phyloP scores from a whole-genome alignment of 352 stramenopile species.

The Globisporangium recalcitrans region DNA sequence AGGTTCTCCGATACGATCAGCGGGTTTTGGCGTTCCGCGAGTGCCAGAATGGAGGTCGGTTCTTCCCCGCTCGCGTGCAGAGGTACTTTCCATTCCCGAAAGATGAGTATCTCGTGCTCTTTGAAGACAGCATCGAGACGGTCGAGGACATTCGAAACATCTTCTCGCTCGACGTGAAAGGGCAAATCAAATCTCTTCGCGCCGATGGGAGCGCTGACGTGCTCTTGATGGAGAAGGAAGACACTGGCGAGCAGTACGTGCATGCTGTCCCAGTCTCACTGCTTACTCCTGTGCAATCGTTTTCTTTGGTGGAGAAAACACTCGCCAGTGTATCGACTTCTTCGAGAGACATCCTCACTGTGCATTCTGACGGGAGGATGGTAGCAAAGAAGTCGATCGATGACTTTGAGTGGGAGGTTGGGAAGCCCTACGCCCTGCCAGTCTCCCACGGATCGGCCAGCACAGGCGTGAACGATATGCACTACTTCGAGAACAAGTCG shows the following conservation, averaged over 20 bases:
- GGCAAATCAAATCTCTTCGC: slow-evolving; percentile 41
- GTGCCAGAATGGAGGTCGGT: slow-evolving; percentile 48
- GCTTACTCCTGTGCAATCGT: slow-evolving; percentile 43
- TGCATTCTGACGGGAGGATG: slow-evolving; percentile 26
- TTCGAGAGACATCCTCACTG: slow-evolving; percentile 2
- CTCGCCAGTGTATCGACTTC: slow-evolving; percentile 22
- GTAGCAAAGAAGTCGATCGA: slow-evolving; percentile 14
- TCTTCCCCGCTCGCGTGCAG: slow-evolving; percentile 49
- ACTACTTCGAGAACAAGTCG: slow-evolving; percentile 26
- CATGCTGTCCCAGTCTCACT: slow-evolving; percentile 22
- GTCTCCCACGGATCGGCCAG: slow-evolving; percentile 16
- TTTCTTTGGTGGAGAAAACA: slow-evolving; percentile 30
- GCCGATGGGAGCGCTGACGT: slow-evolving; percentile 56
- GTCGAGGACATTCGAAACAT: slow-evolving; percentile 58
- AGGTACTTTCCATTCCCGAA: slow-evolving; percentile 43
- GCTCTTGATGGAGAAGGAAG: slow-evolving; percentile 18
- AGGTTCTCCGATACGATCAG: slow-evolving; percentile 54
- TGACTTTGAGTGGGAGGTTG: slow-evolving; percentile 16
- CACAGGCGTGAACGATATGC: slow-evolving; percentile 12
- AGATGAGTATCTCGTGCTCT: slow-evolving; percentile 48
- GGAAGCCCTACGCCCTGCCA: slow-evolving; percentile 12
- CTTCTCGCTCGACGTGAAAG: slow-evolving; percentile 54
- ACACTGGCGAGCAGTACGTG: slow-evolving; percentile 16
- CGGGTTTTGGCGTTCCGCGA: slow-evolving; percentile 59
- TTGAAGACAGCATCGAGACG: slow-evolving; percentile 49